phyloP scores from a whole-genome alignment of 345 rosid species.

The Eutrema yunnanense region DNA sequence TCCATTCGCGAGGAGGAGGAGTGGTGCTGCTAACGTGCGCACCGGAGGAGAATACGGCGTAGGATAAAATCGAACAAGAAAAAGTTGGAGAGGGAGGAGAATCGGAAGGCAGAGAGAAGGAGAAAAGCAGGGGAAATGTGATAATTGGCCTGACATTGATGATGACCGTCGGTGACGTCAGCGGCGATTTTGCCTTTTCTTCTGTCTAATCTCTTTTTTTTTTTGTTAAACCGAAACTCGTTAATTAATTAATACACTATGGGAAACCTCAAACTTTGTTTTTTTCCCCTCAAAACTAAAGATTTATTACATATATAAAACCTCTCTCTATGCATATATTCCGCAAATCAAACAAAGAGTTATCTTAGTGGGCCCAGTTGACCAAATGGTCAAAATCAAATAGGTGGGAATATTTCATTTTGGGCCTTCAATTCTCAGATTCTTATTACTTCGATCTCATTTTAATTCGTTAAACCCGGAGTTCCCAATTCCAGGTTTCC shows the following conservation, averaged over 20 bases:
- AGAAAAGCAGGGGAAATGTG: not conserved
- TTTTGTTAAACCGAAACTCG: not conserved
- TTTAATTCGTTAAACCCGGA: not conserved
- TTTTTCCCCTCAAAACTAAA: too few relatives aligned
- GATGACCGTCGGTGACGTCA: constrained; percentile 6
- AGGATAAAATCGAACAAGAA: not conserved
- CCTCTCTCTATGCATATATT: not conserved
- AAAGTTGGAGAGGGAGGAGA: not conserved
- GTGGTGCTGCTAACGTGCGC: not conserved
- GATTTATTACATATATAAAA: not conserved
- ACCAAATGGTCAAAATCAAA: not conserved
- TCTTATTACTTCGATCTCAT: not conserved
- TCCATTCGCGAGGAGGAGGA: constrained; percentile 11
- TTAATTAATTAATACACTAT: too few relatives aligned
- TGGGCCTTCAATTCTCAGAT: not conserved
- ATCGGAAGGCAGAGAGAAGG: not conserved
- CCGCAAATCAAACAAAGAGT: not conserved
- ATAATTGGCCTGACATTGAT: not conserved
- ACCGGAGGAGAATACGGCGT: not conserved
- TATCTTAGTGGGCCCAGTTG: not conserved
- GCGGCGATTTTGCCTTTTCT: not conserved
- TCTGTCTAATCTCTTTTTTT: too few relatives aligned
- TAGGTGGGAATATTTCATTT: not conserved
- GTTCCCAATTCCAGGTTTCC: not conserved
- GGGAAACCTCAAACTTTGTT: too few relatives aligned